These are phyloP conservation scores for Phanerodontia chrysosporium DNA, from an alignment of 768 basidiomycete species.

Conservation along the genomic window DNA sequence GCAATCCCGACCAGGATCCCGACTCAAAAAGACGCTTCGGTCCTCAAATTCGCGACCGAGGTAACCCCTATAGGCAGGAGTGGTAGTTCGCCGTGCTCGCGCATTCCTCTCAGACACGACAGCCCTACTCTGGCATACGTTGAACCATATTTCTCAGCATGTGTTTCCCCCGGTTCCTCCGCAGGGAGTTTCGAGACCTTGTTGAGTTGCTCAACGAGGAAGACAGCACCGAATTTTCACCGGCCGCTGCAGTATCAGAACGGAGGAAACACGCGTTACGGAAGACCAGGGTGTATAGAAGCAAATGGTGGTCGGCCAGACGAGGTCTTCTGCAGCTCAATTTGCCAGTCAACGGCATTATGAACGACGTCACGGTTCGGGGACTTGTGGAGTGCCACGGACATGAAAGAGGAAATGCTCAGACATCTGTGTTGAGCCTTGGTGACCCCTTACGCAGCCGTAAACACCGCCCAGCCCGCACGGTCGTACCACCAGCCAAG, in stretches of 20 bases:
- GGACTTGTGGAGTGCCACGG: neutral
- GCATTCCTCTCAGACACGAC: neutral
- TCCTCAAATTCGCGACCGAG: conserved; percentile 4
- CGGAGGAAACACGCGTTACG: neutral
- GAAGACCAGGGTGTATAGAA: neutral
- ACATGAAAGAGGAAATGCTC: neutral
- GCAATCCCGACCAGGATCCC: neutral
- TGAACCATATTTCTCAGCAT: neutral
- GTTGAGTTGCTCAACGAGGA: neutral
- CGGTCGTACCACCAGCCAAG: too few species aligned
- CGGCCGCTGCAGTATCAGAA: conserved; percentile 8
- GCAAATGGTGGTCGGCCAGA: neutral
- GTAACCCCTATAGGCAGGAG: conserved; percentile 9
- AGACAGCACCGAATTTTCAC: conserved; percentile 12
- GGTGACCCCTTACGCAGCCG: neutral
- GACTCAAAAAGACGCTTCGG: conserved; percentile 1
- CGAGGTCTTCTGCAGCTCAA: neutral
- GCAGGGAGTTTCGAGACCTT: neutral
- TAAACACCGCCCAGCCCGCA: too few species aligned
- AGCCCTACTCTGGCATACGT: neutral
- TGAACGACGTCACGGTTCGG: neutral
- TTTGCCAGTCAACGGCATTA: neutral
- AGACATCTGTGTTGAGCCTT: neutral
- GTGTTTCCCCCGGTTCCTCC: conserved; percentile 12
- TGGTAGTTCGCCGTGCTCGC: conserved; percentile 4